Base-by-base conservation (phyloP, 768 basidiomycete genomes). In the Porphyrellus cyaneotinctus region DNA sequence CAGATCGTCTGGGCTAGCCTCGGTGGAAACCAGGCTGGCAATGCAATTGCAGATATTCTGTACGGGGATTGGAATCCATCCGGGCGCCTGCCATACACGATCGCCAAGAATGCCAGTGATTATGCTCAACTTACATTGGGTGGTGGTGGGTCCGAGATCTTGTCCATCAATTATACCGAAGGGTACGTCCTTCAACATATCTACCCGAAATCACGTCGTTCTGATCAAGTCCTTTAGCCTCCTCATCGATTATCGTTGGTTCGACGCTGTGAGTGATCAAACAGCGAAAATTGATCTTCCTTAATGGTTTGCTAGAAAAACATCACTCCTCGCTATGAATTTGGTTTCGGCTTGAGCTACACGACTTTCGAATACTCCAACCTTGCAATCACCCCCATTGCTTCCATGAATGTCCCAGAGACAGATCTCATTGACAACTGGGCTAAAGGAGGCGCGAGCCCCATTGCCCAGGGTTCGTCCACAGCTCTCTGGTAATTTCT, bases 331-430 rank as follows among this genome's bases (percentile, higher is more conserved):
- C 87, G 88, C 33, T 92, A 83, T 62, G 89, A 91, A 63, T 97
- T 97, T 66, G 94, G 94, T 6, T 95, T 84, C 64, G 94, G 94
- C 0, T 67, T 95, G 63, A 88, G 84, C 51, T 97, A 97, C 73
- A 87, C 94, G 35, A 78, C 71, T 2, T 97, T 95, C 67, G 69
- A 78, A 30, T 95, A 91, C 66, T 81, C 76, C 38, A 71, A 78
- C 30, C 71, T 94, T 12, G 58, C 73, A 3, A 69, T 89, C 31
- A 64, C 64, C 15, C 71, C 74, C 49, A 66, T 87, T 5, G 48
- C 62, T 10, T 52, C 58, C 17, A 64, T 66, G 31, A 71, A 76
- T n/a, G n/a, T n/a, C 8, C 57, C 65, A 4, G 54, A 70, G 49
- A 50, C 42, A 5, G 70, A 68, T 4, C 68, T 73, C 12, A 68